Conservation (phyloP, 176 grass and related monocot species). For the Alloteropsis semialata region DNA sequence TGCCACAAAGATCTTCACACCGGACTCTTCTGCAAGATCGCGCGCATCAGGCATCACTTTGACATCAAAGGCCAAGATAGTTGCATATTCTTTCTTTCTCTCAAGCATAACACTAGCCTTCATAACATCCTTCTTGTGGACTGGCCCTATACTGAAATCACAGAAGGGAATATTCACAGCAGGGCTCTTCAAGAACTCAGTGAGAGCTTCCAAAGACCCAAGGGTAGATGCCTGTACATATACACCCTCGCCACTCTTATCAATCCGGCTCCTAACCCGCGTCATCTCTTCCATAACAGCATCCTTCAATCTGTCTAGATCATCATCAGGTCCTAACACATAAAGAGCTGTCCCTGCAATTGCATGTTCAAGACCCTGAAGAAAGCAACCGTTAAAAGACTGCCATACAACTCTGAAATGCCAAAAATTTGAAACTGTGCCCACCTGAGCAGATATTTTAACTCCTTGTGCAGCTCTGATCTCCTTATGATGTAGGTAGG, state of each 20-base stretch:
- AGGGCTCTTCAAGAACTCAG: slow-evolving; percentile 80
- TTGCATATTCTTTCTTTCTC: slow-evolving; percentile 93
- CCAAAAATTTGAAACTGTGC: slow-evolving; percentile 1
- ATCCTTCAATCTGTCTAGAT: slow-evolving; percentile 69
- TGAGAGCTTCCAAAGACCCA: slow-evolving; percentile 87
- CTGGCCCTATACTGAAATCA: slow-evolving; percentile 92
- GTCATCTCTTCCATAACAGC: slow-evolving; percentile 88
- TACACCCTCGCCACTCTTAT: slow-evolving; percentile 85
- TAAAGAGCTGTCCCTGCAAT: slow-evolving; percentile 90
- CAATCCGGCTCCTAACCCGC: slow-evolving; percentile 71
- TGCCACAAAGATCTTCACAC: slow-evolving; percentile 84
- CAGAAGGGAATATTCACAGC: slow-evolving; percentile 84
- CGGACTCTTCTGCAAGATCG: slow-evolving; percentile 79
- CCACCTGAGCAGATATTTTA: slow-evolving; percentile 92
- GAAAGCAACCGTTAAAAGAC: slow-evolving; percentile 4
- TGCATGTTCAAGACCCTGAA: slow-evolving; percentile 88
- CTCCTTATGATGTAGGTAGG: slow-evolving; percentile 84
- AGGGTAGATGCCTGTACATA: slow-evolving; percentile 94
- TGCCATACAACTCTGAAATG: slow-evolving; percentile 3
- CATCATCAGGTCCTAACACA: slow-evolving; percentile 53
- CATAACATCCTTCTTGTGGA: slow-evolving; percentile 97
- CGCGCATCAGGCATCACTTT: slow-evolving; percentile 94
- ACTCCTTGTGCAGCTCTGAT: slow-evolving; percentile 92
- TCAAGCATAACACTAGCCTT: slow-evolving; percentile 97
- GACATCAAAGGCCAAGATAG: slow-evolving; percentile 98